A percentile compares a stretch with the other conserved stretches of the same genome.
Evolutionary conservation across 139 green algal species (phyloP).

Genomic region (Chlorella sp.): DNA sequence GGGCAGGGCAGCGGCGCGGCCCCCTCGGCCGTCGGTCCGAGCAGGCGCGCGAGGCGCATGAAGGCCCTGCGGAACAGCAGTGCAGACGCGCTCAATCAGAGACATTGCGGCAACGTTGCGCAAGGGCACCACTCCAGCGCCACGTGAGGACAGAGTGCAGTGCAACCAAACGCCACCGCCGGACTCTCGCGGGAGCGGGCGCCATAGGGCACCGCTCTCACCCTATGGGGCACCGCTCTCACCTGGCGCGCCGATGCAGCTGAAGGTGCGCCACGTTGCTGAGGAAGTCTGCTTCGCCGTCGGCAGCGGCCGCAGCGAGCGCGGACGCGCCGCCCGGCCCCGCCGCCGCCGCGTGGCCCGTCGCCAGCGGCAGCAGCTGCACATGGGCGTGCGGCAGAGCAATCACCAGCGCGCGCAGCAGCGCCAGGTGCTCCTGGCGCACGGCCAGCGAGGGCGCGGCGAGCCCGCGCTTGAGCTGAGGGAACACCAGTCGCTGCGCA

Average conservation of each 20-base stretch:
- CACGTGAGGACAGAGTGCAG: too few relatives aligned
- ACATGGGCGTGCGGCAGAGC: constrained; percentile 50
- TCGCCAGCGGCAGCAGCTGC: constrained; percentile 59
- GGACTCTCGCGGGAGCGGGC: too few relatives aligned
- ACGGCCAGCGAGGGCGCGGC: constrained; percentile 53
- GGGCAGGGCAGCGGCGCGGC: background rate
- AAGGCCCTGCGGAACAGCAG: constrained; percentile 25
- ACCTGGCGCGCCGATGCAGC: constrained; percentile 68
- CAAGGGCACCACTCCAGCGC: too few relatives aligned
- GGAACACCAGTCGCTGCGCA: constrained; percentile 55
- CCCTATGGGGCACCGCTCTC: too few relatives aligned
- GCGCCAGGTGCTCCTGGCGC: constrained; percentile 73
- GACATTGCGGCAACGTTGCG: too few relatives aligned
- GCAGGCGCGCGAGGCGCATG: constrained; percentile 12
- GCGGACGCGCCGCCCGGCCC: too few relatives aligned
- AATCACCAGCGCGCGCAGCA: constrained; percentile 62
- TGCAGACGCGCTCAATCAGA: too few relatives aligned
- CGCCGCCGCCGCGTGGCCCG: too few relatives aligned
- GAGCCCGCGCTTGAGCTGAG: constrained; percentile 58
- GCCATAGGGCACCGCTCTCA: too few relatives aligned
- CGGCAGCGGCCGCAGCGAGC: constrained; percentile 3
- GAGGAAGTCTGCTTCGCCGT: constrained; percentile 79
- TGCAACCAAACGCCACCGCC: too few relatives aligned
- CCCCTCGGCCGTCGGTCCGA: background rate
- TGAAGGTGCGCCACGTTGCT: constrained; percentile 85